These are phyloP conservation scores for Fusarium sp. DNA, from an alignment of 2,329 filamentous ascomycete species.

Conservation along the genomic window DNA sequence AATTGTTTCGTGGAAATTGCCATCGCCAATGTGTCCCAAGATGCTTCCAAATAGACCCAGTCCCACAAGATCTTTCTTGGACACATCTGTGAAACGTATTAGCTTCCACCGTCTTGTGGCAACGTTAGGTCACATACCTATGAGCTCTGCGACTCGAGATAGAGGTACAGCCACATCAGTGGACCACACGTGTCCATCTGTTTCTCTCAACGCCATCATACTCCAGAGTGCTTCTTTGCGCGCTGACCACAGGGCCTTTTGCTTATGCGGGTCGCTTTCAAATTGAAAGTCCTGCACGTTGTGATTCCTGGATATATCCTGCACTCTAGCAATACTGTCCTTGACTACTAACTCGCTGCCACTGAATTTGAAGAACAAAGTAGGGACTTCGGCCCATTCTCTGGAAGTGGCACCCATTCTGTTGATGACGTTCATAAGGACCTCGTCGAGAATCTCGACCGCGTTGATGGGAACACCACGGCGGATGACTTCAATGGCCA, in stretches of 20 bases:
- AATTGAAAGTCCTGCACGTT: slow-evolving; percentile 60
- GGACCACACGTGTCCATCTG: slow-evolving; percentile 73
- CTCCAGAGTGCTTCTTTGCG: slow-evolving; percentile 85
- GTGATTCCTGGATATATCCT: not conserved
- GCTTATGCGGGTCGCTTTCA: slow-evolving; percentile 75
- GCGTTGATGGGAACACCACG: slow-evolving; percentile 77
- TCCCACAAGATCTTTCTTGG: slow-evolving; percentile 88
- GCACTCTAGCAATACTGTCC: slow-evolving; percentile 79
- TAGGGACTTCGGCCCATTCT: slow-evolving; percentile 79
- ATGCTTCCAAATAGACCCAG: slow-evolving; percentile 88
- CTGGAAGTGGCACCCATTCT: slow-evolving; percentile 73
- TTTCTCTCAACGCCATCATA: slow-evolving; percentile 74
- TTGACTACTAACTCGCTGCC: slow-evolving; percentile 79
- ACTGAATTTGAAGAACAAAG: slow-evolving; percentile 86
- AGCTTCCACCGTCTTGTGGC: accelerated
- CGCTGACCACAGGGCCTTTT: slow-evolving; percentile 82
- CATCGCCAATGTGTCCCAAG: slow-evolving; percentile 90
- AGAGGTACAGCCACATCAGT: slow-evolving; percentile 88
- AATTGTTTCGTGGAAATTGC: slow-evolving; percentile 94
- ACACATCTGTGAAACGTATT: slow-evolving; percentile 66
- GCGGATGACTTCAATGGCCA: slow-evolving; percentile 78
- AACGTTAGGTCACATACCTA: slow-evolving; percentile 34
- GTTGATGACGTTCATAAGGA: slow-evolving; percentile 87
- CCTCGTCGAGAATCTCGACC: slow-evolving; percentile 88
- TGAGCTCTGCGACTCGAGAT: slow-evolving; percentile 76